A percentile compares a stretch with the other conserved stretches of the same genome.
These are phyloP conservation scores for Skeletonema potamos DNA, from an alignment of 108 stramenopile species.

Conservation along the genomic window DNA sequence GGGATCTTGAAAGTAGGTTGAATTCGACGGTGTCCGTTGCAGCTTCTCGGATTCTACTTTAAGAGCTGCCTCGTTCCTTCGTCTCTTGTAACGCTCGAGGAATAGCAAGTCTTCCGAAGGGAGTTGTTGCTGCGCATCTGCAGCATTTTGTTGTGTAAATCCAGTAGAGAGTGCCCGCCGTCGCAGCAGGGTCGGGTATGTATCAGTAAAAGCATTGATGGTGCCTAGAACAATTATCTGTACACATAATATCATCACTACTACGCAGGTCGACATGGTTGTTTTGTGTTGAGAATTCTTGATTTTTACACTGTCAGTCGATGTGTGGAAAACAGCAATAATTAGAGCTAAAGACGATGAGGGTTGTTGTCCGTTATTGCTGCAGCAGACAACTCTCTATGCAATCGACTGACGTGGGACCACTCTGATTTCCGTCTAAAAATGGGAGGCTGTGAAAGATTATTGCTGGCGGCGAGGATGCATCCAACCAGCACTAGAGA, in stretches of 20 bases:
- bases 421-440: no score
- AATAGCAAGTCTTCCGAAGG: constrained; percentile 13
- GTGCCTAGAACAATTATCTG: not conserved
- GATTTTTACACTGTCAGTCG: no score
- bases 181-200: not conserved
- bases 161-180: not conserved
- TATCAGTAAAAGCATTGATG: not conserved
- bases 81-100: constrained; percentile 27
- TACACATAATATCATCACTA: not conserved
- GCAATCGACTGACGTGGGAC: no score
- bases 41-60: not conserved
- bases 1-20: constrained; percentile 9
- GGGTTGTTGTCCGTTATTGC: no score
- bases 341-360: no score
- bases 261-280: not conserved
- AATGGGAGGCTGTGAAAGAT: no score
- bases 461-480: no score
- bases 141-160: not conserved
- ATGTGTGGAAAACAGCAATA: no score
- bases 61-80: constrained; percentile 6
- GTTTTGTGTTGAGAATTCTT: not conserved
- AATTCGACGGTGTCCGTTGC: not conserved
- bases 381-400: no score
- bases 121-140: not conserved
- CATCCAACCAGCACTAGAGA: no score